Evolutionary conservation across 2,329 filamentous ascomycete genomes (phyloP), one percentile per base, ranked within the genome.

Genomic region (Colletotrichum paranaense): DNA sequence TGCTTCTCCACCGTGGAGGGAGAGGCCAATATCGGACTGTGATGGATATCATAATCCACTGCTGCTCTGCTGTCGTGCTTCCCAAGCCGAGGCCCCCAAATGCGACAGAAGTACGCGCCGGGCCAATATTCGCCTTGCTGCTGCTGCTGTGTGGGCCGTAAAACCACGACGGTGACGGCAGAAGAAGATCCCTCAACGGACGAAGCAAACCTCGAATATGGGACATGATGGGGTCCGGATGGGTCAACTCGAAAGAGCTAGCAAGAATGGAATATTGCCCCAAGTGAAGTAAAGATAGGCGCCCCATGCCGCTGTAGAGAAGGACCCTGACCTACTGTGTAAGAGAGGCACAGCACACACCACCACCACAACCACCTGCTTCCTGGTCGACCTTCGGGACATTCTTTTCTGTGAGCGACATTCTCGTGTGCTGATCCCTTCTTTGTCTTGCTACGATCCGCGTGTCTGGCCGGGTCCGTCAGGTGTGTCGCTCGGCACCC

Each of bases 81-180:
- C 62, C 24, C 24, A 42, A 65, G 8, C 32, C 3, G 46, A 35
- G 32, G 22, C 30, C 38, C 3, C 7, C 22, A 16, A 55, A 16
- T 9, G 16, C 30, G 19, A 42, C 35, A 1, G 42, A n/a, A 49
- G 19, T 8, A n/a, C 19, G 42, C 7, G 42, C 42, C 28, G 16
- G n/a, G 3, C 26, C 30, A 28, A 12, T 1, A 7, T 26, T 62
- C 32, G 42, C 42, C 60, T 52, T 62, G 26, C 38, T 63, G n/a
- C 38, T 63, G n/a, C 38, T 63, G 46, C 62, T n/a, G 14, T 14
- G 30, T 64, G 30, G 28, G 32, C 22, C 24, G 49, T 9, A n/a
- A 62, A 68, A 26, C 53, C 59, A n/a, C 42, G 52, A 55, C 26
- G 24, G 62, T 73, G 70, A 69, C 70, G 59, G 66, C n/a, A 70